Conservation (phyloP, 306 rosid genomes). For the Lathyrus oleraceus region DNA sequence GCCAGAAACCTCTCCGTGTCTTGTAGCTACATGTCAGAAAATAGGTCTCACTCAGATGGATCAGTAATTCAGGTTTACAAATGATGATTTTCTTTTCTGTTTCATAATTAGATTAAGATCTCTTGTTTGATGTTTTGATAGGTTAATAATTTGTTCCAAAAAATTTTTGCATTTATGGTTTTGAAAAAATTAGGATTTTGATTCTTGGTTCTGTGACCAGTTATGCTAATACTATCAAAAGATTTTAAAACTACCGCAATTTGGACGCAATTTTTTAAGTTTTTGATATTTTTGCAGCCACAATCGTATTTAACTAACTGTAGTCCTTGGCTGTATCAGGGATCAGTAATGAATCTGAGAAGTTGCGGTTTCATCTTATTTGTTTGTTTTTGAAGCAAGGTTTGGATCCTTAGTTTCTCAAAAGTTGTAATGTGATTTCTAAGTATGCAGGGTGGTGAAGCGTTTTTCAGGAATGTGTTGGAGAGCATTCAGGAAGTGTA, state of each 20-base stretch:
- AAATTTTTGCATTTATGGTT: neutral
- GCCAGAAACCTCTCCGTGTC: too few species aligned
- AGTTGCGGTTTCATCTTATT: too few species aligned
- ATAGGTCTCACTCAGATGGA: conserved; percentile 21
- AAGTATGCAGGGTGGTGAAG: conserved; percentile 67
- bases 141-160: neutral
- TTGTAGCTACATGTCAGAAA: too few species aligned
- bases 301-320: too few species aligned
- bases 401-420: neutral
- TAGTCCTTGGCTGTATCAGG: too few species aligned
- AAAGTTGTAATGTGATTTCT: conserved; percentile 9
- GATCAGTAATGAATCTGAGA: too few species aligned
- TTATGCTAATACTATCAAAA: too few species aligned
- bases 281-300: neutral
- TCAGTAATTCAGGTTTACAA: conserved; percentile 50
- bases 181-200: conserved; percentile 6
- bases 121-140: neutral
- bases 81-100: neutral
- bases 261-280: neutral
- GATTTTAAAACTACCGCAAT: neutral
- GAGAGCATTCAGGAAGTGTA: conserved; percentile 76
- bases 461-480: conserved; percentile 73
- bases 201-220: conserved; percentile 18
- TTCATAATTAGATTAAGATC: neutral
- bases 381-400: neutral